Percentiles rank a stretch among this genome's conserved stretches.
These are phyloP conservation scores for Shiraia sp. DNA, from an alignment of 2,329 filamentous ascomycete species.

Conservation along the genomic window DNA sequence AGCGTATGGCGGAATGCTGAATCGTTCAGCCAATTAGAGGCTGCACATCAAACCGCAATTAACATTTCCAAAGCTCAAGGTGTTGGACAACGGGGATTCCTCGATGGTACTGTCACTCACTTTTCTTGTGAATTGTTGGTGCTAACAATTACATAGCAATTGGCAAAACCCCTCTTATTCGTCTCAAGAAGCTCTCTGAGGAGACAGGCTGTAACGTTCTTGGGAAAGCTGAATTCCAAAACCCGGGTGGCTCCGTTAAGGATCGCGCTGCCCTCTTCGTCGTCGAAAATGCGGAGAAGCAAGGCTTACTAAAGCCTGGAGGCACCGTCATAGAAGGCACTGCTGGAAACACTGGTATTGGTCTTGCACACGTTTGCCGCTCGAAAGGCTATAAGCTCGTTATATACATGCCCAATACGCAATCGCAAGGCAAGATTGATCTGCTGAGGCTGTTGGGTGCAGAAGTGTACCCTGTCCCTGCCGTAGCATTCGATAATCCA, in stretches of 20 bases:
- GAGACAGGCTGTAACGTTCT: conserved; percentile 92
- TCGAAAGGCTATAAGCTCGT: conserved; percentile 90
- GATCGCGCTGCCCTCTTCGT: conserved; percentile 95
- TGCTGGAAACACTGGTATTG: conserved; percentile 96
- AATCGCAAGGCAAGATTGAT: conserved; percentile 97
- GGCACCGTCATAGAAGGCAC: conserved; percentile 97
- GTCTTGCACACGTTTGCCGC: conserved; percentile 93
- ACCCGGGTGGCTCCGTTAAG: conserved; percentile 94
- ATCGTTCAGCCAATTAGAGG: conserved; percentile 51
- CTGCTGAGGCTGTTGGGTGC: conserved; percentile 87
- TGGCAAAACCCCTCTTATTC: conserved; percentile 94
- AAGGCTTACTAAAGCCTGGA: conserved; percentile 77
- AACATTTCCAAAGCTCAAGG: conserved; percentile 80
- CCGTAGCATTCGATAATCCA: conserved; percentile 92
- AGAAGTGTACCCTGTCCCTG: conserved; percentile 93
- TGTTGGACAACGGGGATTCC: conserved; percentile 71
- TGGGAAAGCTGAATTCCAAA: conserved; percentile 98
- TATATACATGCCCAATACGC: conserved; percentile 99
- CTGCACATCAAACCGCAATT: conserved; percentile 64
- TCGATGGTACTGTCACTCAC: conserved; percentile 70
- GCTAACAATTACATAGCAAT: conserved; percentile 66
- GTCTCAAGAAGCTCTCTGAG: conserved; percentile 82
- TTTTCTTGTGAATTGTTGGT: background rate
- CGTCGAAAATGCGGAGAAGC: conserved; percentile 89
- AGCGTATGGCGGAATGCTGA: conserved; percentile 61